These are phyloP conservation scores for Myriosclerotinia scirpicola DNA, from an alignment of 2,329 filamentous ascomycete genomes.

Conservation along the genomic window DNA sequence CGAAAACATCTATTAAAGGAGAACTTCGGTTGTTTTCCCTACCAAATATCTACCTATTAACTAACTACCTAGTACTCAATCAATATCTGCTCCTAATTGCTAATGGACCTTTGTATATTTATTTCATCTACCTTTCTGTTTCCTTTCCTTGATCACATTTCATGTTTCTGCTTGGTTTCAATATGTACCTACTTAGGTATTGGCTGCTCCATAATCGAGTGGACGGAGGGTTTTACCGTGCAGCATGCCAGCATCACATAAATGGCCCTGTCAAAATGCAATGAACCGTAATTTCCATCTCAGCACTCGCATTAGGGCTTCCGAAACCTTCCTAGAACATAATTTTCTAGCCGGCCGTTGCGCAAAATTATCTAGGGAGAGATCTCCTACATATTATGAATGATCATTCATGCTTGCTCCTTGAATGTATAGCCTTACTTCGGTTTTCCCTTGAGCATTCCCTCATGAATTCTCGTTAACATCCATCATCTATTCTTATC, in stretches of 20 bases:
- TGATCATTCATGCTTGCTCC: neutral
- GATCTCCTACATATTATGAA: neutral
- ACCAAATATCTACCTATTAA: neutral
- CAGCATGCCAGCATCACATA: neutral
- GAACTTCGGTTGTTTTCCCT: neutral
- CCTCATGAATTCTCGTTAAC: neutral
- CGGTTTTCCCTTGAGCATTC: neutral
- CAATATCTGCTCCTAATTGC: neutral
- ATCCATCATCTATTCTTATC: neutral
- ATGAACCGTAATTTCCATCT: slow-evolving; percentile 13
- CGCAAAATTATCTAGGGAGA: neutral
- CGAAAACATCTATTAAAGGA: neutral
- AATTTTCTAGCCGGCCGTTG: neutral
- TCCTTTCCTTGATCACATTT: neutral
- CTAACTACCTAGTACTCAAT: neutral
- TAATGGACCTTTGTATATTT: neutral
- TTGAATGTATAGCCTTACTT: neutral
- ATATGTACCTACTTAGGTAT: neutral
- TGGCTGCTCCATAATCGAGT: neutral
- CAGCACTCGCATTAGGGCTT: slow-evolving; percentile 15
- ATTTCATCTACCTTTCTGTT: neutral
- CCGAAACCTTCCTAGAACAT: neutral
- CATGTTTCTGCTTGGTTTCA: neutral
- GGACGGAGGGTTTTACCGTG: neutral
- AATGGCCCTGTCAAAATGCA: slow-evolving; percentile 13